Base-by-base conservation (phyloP, 495 filamentous ascomycete genomes). In the Clohesyomyces aquaticus region DNA sequence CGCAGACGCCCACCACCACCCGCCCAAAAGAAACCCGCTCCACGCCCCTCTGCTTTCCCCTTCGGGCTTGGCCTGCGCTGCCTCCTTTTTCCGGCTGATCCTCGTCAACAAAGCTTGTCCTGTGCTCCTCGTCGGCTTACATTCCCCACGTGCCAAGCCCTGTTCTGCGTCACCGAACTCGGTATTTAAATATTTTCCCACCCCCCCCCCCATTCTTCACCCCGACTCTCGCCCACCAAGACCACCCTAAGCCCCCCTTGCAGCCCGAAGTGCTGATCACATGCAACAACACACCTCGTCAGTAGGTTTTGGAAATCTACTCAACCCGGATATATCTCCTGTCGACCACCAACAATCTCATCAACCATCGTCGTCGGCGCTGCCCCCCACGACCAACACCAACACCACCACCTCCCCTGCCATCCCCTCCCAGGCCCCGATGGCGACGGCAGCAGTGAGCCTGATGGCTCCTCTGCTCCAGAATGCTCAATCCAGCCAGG, bases 361-460 rank as follows among this genome's bases (percentile, higher is more conserved):
- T 8, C 67, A 11, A 38, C 53, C 27, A 1, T 23, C 41, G 29
- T 12, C 55, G n/a, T 48, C 43, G 8, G 28, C 57, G 19, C 12
- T 9, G 3, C 21, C 52, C 32, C 18, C 38, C 26, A 25, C 14
- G 6, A 12, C 55, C 41, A 19, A 10, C 8, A 32, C 62, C 35
- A 38, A 4, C 29, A 22, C 61, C 35, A 14, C 55, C 28, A 22
- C 59, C 35, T 53, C 63, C 16, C 19, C 49, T 46, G 50, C 41
- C 32, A 14, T 29, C 21, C 18, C 43, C 3, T 23, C n/a, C 12
- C 55, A 56, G 45, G 74, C 77, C 32, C 75, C 81, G 65, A 90
- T 91, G 89, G 83, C 88, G 25, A 46, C 72, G 8, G 81, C 88
- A 32, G 83, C 85, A 26, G 85, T 87, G 47, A 82, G 87, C 67